Conservation (phyloP, 2,329 filamentous ascomycete species). For the Colletotrichum sp. region DNA sequence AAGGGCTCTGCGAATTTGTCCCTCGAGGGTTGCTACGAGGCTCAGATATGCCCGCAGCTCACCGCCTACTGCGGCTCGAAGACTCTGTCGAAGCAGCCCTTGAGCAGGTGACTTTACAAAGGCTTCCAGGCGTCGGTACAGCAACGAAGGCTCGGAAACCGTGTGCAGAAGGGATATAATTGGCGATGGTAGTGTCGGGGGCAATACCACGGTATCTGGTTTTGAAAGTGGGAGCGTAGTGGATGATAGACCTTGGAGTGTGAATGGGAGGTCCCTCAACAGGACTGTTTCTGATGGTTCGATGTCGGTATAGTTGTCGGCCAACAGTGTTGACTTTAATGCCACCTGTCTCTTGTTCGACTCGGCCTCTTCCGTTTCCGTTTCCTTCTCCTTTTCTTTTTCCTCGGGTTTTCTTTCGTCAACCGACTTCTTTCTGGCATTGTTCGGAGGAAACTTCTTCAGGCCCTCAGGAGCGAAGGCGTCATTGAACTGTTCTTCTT, state of each 20-base stretch:
- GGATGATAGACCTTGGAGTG: slow-evolving; percentile 89
- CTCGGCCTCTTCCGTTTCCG: slow-evolving; percentile 28
- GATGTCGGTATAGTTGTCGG: slow-evolving; percentile 60
- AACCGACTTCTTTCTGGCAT: slow-evolving; percentile 36
- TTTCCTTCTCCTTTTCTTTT: slow-evolving; percentile 32
- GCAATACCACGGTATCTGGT: slow-evolving; percentile 74
- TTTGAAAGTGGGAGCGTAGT: slow-evolving; percentile 80
- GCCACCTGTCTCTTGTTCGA: slow-evolving; percentile 53
- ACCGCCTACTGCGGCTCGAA: slow-evolving; percentile 82
- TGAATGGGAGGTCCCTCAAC: slow-evolving; percentile 86
- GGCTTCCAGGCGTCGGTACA: slow-evolving; percentile 80
- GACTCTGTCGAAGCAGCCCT: slow-evolving; percentile 89
- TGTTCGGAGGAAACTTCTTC: slow-evolving; percentile 47
- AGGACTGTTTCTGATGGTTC: slow-evolving; percentile 70
- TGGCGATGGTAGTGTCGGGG: slow-evolving; percentile 79
- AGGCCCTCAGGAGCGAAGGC: slow-evolving; percentile 61
- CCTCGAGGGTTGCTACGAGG: slow-evolving; percentile 89
- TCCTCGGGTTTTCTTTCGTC: slow-evolving; percentile 36
- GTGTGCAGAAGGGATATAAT: slow-evolving; percentile 87
- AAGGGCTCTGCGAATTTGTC: slow-evolving; percentile 85
- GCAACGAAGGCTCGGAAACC: slow-evolving; percentile 89
- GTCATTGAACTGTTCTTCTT: slow-evolving; percentile 56
- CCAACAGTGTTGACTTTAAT: slow-evolving; percentile 62
- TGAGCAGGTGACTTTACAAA: slow-evolving; percentile 85
- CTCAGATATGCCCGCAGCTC: slow-evolving; percentile 91